Conservation (phyloP, 352 stramenopile genomes). For the Globisporangium cederbergense region DNA sequence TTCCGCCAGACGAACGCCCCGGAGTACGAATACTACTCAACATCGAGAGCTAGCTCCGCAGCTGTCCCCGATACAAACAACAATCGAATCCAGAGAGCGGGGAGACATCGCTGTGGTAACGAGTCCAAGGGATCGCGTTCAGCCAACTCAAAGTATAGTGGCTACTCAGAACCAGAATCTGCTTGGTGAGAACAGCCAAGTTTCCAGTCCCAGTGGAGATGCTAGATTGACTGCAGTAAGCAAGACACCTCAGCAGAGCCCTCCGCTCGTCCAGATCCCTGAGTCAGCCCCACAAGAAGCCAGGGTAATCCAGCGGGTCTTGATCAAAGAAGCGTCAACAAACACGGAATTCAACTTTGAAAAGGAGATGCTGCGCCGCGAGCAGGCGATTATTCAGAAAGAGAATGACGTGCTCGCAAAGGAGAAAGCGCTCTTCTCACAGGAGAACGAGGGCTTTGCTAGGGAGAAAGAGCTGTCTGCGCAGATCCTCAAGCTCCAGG, state of each 20-base stretch:
- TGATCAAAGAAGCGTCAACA: conserved; percentile 48
- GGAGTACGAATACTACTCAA: neutral
- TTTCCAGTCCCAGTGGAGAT: neutral
- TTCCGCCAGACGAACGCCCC: neutral
- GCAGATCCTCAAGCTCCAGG: conserved; percentile 28
- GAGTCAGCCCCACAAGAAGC: neutral
- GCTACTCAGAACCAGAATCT: neutral
- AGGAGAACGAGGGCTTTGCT: conserved; percentile 33
- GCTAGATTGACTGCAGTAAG: neutral
- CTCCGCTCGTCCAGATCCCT: neutral
- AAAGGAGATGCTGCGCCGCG: conserved; percentile 40
- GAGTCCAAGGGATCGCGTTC: neutral
- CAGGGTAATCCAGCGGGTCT: conserved; percentile 15
- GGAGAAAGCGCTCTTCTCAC: conserved; percentile 32
- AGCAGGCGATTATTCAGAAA: conserved; percentile 28
- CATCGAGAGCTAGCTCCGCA: neutral
- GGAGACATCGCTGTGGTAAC: neutral
- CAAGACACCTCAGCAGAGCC: neutral
- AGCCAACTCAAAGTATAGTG: neutral
- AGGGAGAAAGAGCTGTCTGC: conserved; percentile 29
- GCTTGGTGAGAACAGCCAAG: neutral
- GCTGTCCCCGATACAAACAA: conserved; percentile 1
- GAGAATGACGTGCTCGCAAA: conserved; percentile 31
- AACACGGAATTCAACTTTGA: conserved; percentile 62
- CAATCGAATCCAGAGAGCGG: conserved; percentile 4